These are phyloP conservation scores for Tricholoma furcatifolium DNA, from an alignment of 768 basidiomycete genomes.

Conservation along the genomic window DNA sequence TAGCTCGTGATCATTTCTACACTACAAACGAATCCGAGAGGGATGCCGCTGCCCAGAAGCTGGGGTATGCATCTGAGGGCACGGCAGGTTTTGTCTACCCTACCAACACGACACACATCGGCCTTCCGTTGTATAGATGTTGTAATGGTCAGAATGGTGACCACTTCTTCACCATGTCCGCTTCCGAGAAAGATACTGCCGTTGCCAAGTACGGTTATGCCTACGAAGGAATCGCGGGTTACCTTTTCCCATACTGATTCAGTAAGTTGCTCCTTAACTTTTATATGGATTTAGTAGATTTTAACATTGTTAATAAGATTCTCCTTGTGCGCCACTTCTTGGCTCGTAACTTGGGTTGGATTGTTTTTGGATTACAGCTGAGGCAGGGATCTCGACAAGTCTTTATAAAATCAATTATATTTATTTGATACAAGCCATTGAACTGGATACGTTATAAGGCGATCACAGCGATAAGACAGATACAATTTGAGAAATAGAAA, in stretches of 20 bases:
- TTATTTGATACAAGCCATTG: no score
- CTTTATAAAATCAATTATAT: no score
- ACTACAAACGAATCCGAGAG: constrained; percentile 16
- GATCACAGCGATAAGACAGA: no score
- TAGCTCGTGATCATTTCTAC: constrained; percentile 21
- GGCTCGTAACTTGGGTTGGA: no score
- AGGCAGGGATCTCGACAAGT: no score
- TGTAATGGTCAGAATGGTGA: constrained; percentile 14
- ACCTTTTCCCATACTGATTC: constrained; percentile 15
- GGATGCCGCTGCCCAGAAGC: constrained; percentile 7
- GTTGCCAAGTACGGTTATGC: constrained; percentile 8
- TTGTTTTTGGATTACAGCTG: no score
- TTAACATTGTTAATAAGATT: no score
- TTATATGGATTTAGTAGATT: no score
- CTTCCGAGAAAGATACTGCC: constrained; percentile 15
- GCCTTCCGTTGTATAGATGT: constrained; percentile 19
- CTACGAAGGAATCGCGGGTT: constrained; percentile 18
- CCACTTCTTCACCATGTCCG: constrained; percentile 25
- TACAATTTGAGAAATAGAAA: no score
- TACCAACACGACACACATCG: constrained; percentile 5
- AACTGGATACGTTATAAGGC: no score
- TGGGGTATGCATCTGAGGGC: constrained; percentile 15
- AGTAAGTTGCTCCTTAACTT: no score
- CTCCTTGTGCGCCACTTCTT: no score
- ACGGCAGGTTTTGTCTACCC: constrained; percentile 18